Evolutionary conservation across 2,329 filamentous ascomycete species (phyloP).

Genomic region (Phaeomoniella chlamydospora): DNA sequence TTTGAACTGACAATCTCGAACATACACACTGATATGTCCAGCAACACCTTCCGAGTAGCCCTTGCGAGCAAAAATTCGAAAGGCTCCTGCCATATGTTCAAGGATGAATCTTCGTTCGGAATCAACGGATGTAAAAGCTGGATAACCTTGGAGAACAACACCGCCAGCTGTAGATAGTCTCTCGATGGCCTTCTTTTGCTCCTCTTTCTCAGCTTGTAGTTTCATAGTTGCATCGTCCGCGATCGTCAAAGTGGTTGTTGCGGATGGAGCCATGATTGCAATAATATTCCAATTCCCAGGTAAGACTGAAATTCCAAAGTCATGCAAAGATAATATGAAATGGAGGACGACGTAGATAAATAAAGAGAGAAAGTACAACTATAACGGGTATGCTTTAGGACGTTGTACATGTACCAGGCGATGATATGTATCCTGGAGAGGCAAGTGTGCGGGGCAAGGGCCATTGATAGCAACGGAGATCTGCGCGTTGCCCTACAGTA

Average conservation of each 20-base stretch:
- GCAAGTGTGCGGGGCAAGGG: no score
- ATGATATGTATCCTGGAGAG: no score
- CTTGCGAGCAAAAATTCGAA: constrained; percentile 24
- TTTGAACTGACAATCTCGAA: background rate
- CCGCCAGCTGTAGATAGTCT: background rate
- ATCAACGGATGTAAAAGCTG: constrained; percentile 23
- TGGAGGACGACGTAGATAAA: no score
- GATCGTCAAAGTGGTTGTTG: background rate
- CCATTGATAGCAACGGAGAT: no score
- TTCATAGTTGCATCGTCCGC: background rate
- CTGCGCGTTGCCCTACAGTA: no score
- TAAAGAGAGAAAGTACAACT: no score
- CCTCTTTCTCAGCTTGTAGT: background rate
- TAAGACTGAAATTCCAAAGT: no score
- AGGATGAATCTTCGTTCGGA: constrained; percentile 28
- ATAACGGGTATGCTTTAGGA: no score
- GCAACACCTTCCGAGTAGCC: constrained; percentile 26
- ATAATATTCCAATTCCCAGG: no score
- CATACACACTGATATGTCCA: constrained; percentile 25
- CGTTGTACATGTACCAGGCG: no score
- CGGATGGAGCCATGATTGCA: background rate
- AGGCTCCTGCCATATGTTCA: constrained; percentile 31
- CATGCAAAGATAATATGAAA: no score
- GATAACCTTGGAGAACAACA: constrained; percentile 18
- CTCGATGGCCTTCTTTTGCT: background rate